These are phyloP conservation scores for Helotiales sp. DNA, from an alignment of 2,329 filamentous ascomycete genomes.

Conservation along the genomic window DNA sequence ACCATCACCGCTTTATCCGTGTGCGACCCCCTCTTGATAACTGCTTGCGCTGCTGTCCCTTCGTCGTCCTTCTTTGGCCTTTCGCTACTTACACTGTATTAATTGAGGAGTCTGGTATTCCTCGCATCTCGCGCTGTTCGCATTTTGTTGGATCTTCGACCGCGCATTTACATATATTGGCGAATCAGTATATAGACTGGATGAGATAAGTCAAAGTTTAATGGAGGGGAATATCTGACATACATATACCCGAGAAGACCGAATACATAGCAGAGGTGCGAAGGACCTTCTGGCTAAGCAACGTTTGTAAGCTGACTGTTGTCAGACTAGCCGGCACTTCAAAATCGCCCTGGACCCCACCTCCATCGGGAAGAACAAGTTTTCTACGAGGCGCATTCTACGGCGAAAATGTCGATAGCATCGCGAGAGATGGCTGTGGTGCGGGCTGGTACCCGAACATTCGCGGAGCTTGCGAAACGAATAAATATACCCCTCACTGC, in stretches of 20 bases:
- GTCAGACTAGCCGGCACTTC: slow-evolving; percentile 10
- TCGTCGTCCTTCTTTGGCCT: slow-evolving; percentile 16
- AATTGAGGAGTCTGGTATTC: slow-evolving; percentile 41
- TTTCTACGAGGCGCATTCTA: background rate
- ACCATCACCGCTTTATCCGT: slow-evolving; percentile 27
- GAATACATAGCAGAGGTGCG: slow-evolving; percentile 5
- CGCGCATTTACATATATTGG: slow-evolving; percentile 17
- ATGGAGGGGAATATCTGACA: slow-evolving; percentile 16
- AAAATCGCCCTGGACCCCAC: slow-evolving; percentile 6
- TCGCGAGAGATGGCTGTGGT: slow-evolving; percentile 17
- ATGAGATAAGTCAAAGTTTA: slow-evolving; percentile 4
- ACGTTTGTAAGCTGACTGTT: slow-evolving; percentile 16
- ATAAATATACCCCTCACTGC: slow-evolving; percentile 61
- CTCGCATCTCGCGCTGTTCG: slow-evolving; percentile 26
- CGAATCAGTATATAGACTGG: slow-evolving; percentile 8
- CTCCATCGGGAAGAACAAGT: background rate
- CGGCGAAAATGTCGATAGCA: slow-evolving; percentile 14
- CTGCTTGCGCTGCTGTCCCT: slow-evolving; percentile 15
- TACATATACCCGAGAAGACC: background rate
- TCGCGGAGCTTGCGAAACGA: slow-evolving; percentile 39
- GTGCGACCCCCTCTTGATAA: slow-evolving; percentile 13
- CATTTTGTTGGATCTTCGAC: slow-evolving; percentile 15
- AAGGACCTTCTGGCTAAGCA: background rate
- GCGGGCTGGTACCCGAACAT: slow-evolving; percentile 29
- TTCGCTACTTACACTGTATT: slow-evolving; percentile 32